phyloP scores from a whole-genome alignment of 2,329 filamentous ascomycete species.

The Ophiocordyceps sinensis region DNA sequence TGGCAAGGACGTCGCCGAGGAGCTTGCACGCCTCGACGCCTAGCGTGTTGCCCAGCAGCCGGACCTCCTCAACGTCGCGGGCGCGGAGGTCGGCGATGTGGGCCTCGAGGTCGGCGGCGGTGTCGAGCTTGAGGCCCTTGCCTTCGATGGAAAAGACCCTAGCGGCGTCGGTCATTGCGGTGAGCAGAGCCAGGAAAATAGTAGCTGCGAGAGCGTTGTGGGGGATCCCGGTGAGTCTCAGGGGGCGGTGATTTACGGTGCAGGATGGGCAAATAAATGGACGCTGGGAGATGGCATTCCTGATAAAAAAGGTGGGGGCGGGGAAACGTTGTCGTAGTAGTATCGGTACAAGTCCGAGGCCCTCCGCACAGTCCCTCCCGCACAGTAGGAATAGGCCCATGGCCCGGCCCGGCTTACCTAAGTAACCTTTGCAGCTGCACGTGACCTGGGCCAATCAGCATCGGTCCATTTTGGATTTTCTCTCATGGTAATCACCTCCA shows the following conservation, averaged over 20 bases:
- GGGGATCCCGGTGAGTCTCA: not conserved
- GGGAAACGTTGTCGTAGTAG: no score
- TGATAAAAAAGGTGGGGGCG: not conserved
- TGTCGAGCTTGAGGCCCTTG: conserved; percentile 84
- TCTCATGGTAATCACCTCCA: conserved; percentile 20
- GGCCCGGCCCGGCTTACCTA: no score
- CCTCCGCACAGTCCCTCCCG: no score
- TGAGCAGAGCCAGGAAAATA: conserved; percentile 1
- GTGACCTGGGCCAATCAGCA: conserved; percentile 26
- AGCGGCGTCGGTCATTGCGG: conserved; percentile 17
- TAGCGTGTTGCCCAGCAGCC: conserved; percentile 80
- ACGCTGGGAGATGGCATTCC: not conserved
- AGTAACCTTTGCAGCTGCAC: no score
- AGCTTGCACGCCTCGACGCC: conserved; percentile 78
- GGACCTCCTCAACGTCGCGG: conserved; percentile 71
- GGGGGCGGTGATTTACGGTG: no score
- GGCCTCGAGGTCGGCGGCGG: conserved; percentile 69
- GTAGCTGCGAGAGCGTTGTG: no score
- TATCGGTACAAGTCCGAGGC: not conserved
- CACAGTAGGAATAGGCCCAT: no score
- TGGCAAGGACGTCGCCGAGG: conserved; percentile 68
- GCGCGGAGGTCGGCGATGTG: conserved; percentile 64
- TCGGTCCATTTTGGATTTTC: conserved; percentile 29
- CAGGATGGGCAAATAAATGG: conserved; percentile 4
- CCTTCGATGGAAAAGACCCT: conserved; percentile 84